Conservation (phyloP, 306 rosid species). For the Ziziphus jujuba region DNA sequence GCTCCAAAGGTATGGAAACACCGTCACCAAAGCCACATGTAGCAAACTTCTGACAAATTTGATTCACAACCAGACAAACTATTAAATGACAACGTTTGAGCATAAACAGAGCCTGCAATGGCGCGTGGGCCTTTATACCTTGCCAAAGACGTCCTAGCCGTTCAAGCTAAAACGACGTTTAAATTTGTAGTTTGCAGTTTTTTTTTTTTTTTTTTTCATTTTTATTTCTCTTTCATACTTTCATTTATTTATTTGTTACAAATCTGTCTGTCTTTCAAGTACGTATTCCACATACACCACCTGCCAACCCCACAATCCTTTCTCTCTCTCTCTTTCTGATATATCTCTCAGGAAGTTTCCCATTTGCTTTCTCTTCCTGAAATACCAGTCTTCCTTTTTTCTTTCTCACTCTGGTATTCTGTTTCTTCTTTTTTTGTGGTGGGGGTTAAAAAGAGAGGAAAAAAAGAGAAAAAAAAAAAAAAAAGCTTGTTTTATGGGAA, state of each 20-base stretch:
- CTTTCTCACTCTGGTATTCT: neutral
- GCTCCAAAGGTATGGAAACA: no score
- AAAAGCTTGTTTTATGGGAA: constrained; percentile 2
- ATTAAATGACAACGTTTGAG: neutral
- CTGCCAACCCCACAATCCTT: neutral
- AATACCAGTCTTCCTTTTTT: neutral
- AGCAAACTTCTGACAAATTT: no score
- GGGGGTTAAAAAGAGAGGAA: constrained; percentile 15
- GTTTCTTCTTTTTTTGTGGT: constrained; percentile 5
- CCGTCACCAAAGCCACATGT: no score
- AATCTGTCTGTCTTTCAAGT: neutral
- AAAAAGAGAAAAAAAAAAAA: constrained; percentile 19
- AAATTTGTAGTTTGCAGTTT: neutral
- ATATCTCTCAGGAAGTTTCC: constrained; percentile 15
- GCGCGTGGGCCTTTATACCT: neutral
- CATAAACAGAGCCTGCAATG: neutral
- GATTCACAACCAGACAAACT: neutral
- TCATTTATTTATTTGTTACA: no score
- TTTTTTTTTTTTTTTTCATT: neutral
- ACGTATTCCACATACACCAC: neutral
- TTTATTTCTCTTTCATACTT: no score
- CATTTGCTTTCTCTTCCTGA: neutral
- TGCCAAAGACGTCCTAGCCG: neutral
- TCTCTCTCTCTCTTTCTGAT: neutral
- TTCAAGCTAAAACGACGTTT: neutral